Evolutionary conservation across 495 filamentous ascomycete species (phyloP).

Genomic region (Gamarada debralockiae): DNA sequence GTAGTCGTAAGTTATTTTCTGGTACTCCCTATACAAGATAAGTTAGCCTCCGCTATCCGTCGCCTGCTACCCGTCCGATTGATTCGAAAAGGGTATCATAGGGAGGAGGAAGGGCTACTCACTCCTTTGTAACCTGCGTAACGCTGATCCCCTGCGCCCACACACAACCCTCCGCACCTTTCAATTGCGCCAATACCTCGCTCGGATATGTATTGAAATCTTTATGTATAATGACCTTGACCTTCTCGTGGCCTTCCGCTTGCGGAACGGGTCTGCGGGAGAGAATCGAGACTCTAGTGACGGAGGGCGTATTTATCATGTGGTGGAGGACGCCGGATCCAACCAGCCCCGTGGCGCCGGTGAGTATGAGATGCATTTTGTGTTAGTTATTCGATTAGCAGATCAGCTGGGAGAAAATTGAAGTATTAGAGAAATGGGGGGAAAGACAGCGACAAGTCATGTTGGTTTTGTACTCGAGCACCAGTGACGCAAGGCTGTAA

Average conservation of each 20-base stretch:
- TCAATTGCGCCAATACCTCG: slow-evolving; percentile 53
- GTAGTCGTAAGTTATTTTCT: slow-evolving; percentile 62
- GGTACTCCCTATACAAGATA: slow-evolving; percentile 57
- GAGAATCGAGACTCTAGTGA: slow-evolving; percentile 64
- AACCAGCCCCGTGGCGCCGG: slow-evolving; percentile 70
- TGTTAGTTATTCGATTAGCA: neutral
- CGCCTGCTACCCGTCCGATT: too few relatives aligned
- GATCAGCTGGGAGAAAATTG: too few relatives aligned
- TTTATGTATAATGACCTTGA: slow-evolving; percentile 62
- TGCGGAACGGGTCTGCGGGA: slow-evolving; percentile 60
- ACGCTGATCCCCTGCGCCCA: slow-evolving; percentile 67
- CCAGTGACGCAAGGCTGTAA: too few relatives aligned
- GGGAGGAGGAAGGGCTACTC: slow-evolving; percentile 18
- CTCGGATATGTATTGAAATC: slow-evolving; percentile 56
- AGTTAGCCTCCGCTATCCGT: too few relatives aligned
- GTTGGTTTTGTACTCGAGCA: too few relatives aligned
- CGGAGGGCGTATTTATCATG: slow-evolving; percentile 52
- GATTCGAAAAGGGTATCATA: too few relatives aligned
- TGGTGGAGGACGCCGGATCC: slow-evolving; percentile 60
- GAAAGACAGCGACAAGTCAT: too few relatives aligned
- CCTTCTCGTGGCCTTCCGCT: slow-evolving; percentile 53
- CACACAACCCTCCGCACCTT: slow-evolving; percentile 60
- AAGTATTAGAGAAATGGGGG: too few relatives aligned
- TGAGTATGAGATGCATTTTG: slow-evolving; percentile 70
- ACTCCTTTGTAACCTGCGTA: slow-evolving; percentile 56